These are phyloP conservation scores for Suhomyces canberraensis DNA, from an alignment of 805 yeast genomes.

Conservation along the genomic window DNA sequence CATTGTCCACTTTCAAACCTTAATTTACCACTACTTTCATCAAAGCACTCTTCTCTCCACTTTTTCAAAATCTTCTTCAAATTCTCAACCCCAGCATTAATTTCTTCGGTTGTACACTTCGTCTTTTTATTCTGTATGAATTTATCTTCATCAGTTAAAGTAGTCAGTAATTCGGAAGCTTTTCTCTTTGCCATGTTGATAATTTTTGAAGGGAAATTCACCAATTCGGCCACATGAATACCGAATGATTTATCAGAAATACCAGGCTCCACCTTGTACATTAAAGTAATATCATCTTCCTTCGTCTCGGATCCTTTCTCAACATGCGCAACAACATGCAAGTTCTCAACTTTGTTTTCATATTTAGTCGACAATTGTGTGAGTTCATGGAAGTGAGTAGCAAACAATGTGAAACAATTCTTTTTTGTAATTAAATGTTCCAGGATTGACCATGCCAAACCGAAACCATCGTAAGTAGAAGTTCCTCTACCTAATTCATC, in stretches of 20 bases:
- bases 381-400: conserved; percentile 96
- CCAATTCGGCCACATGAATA: conserved; percentile 95
- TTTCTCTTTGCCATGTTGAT: conserved; percentile 94
- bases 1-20: conserved; percentile 36
- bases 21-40: conserved; percentile 17
- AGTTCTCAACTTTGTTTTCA: conserved; percentile 60
- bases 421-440: conserved; percentile 73
- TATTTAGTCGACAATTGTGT: conserved; percentile 70
- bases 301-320: conserved; percentile 45
- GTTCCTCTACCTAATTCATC: conserved; percentile 98
- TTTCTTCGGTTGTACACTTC: conserved; percentile 51
- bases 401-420: conserved; percentile 81
- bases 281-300: conserved; percentile 69
- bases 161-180: conserved; percentile 79
- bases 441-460: conserved; percentile 94
- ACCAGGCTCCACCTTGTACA: conserved; percentile 96
- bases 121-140: conserved; percentile 46
- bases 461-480: conserved; percentile 89
- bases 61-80: conserved; percentile 47
- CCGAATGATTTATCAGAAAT: conserved; percentile 95
- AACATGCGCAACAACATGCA: conserved; percentile 92
- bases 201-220: conserved; percentile 86
- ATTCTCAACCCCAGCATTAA: conserved; percentile 50
- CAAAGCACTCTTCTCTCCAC: conserved; percentile 51
- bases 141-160: conserved; percentile 35